Evolutionary conservation across 2,329 filamentous ascomycete genomes (phyloP).

Genomic region (Pseudogymnoascus sp.): DNA sequence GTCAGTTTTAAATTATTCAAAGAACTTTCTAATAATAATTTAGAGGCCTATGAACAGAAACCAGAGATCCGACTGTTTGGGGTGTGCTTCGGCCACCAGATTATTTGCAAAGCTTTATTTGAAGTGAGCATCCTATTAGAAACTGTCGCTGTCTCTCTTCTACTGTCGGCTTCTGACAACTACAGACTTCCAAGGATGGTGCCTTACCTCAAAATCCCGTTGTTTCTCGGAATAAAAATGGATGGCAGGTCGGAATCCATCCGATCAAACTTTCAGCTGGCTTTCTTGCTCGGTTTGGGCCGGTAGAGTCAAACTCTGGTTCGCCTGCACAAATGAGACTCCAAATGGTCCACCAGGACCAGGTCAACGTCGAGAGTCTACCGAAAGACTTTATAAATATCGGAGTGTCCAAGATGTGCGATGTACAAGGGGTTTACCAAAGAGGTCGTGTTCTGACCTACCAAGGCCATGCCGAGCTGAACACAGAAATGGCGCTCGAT

Average conservation of each 20-base stretch:
- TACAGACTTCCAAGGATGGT: neutral
- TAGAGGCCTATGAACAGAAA: constrained; percentile 24
- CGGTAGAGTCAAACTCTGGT: constrained; percentile 6
- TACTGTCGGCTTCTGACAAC: neutral
- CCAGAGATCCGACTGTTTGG: constrained; percentile 34
- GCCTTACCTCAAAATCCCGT: no score
- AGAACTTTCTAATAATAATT: neutral
- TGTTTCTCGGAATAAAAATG: no score
- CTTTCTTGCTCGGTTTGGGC: constrained; percentile 20
- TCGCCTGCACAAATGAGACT: constrained; percentile 20
- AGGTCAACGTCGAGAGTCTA: constrained; percentile 23
- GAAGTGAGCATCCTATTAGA: neutral
- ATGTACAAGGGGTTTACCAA: constrained; percentile 35
- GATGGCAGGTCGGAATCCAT: no score
- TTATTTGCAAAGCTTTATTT: constrained; percentile 34
- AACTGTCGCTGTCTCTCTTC: neutral
- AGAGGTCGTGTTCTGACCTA: no score
- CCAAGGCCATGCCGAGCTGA: no score
- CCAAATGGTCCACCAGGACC: constrained; percentile 34
- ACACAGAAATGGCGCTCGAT: no score
- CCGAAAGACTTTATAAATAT: constrained; percentile 19
- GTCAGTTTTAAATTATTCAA: neutral
- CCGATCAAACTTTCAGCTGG: constrained; percentile 18
- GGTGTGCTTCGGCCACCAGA: constrained; percentile 38
- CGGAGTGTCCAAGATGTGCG: constrained; percentile 29